Evolutionary conservation across 805 yeast genomes (phyloP), one percentile per base, ranked within the genome.

Genomic region (Debaryomyces hansenii): DNA sequence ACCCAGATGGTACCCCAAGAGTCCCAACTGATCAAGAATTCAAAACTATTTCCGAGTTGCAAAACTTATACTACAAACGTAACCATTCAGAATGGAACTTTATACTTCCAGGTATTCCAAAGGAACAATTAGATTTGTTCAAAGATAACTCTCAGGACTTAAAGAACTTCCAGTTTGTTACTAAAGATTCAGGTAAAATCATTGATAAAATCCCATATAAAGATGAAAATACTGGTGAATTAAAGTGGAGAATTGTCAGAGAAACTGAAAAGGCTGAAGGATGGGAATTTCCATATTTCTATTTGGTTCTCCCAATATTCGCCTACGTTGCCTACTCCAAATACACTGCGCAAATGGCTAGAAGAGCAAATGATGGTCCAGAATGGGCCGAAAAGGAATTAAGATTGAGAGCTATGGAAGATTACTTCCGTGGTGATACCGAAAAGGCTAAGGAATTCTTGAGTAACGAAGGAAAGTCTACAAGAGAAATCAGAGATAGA

Each of bases 381-480:
- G 87, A 83, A 57, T 88, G 96, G 96, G 96, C 96, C 35, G 80
- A 81, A 63, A 81, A 86, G 63, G 96, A 88, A 71, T 79, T 88
- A 66, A 75, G 87, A 58, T 77, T 85, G 64, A 84, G 95, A 75
- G 78, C 77, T 43, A 82, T 82, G 73, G 89, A 85, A 63, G 80
- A 80, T 55, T 79, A 77, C 53, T 77, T 75, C 69, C 78, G 76
- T 51, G 81, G 79, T 43, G 78, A 72, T 58, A 66, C 75, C 36
- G 74, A 63, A 38, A 74, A 74, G 58, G 84, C 83, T 45, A 67
- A 69, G 51, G 81, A 74, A 48, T 84, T 81, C 56, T 66, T 80
- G 60, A 73, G 81, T 42, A 70, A 78, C 49, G 74, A 70, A 54
- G 76, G 77, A 48, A 78, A 79, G 59, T 73, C 80, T 42, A 62